phyloP scores from a whole-genome alignment of 805 yeast genomes.

The Candida sonorensis region DNA sequence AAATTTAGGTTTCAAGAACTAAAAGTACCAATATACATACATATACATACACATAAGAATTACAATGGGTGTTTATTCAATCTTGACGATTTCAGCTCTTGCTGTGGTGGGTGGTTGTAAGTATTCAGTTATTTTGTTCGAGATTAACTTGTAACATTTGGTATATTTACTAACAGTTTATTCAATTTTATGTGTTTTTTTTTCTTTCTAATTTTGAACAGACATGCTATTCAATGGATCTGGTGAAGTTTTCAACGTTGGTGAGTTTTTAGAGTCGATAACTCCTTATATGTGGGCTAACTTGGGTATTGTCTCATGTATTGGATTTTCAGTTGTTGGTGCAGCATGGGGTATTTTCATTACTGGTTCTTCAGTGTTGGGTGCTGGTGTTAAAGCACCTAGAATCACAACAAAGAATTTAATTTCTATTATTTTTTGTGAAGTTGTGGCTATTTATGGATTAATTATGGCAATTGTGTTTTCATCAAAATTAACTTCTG shows the following conservation, averaged over 20 bases:
- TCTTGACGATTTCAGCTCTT: constrained; percentile 22
- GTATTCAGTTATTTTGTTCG: too few species aligned
- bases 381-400: constrained; percentile 98
- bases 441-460: constrained; percentile 98
- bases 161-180: too few species aligned
- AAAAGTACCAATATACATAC: too few species aligned
- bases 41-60: too few species aligned
- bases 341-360: constrained; percentile 99
- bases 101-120: constrained; percentile 29
- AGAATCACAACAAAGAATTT: constrained; percentile 95
- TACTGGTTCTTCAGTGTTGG: constrained; percentile 89
- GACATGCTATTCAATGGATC: constrained; percentile 80
- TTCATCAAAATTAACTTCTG: constrained; percentile 75
- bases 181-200: too few species aligned
- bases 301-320: constrained; percentile 82
- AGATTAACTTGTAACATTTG: too few species aligned
- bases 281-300: constrained; percentile 98
- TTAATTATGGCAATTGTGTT: constrained; percentile 96
- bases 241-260: constrained; percentile 89
- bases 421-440: constrained; percentile 96
- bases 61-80: constrained; percentile 20
- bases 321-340: constrained; percentile 91
- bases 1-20: too few species aligned
- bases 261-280: constrained; percentile 73
- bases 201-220: constrained; percentile 10